Base-by-base conservation (phyloP, 495 filamentous ascomycete genomes). In the Arthonia radiata region DNA sequence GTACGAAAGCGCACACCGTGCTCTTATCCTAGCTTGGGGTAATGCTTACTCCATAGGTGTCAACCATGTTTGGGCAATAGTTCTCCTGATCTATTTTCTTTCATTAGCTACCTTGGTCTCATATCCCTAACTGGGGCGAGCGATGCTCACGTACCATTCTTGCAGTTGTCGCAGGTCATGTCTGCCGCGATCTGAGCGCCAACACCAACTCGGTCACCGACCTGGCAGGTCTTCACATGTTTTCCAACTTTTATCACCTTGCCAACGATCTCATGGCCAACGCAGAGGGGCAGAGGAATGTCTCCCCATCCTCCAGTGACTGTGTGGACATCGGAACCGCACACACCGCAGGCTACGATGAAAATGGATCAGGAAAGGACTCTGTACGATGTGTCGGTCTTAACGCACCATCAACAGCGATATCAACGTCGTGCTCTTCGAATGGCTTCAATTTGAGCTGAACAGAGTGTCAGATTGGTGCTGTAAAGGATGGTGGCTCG, bases 391-490 rank as follows among this genome's bases (percentile, higher is more conserved):
- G 19, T 11, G 6, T 7, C 6, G 6, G 19, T 6, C 19, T 7
- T 7, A 11, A 22, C 11, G 19, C 7, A 22, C 19, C 19, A 22
- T 22, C 19, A 31, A 73, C 63, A 41, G 64, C 59, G 29, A 81
- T 56, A 35, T 81, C 76, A 31, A 81, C 56, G 37, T 81, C 74
- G 49, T 68, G 49, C 25, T 71, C 64, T 23, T 64, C 72, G 33
- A 83, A 80, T 4, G 61, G 57, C 54, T 82, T 86, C 35, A 75
- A 61, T 39, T 67, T 71, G 51, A 76, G 71, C 70, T 78, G 33
- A 17, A 27, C 19, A 13, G 14, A 26, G 12, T 15, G 14, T 25
- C 17, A 29, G 24, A n/a, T 27, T 22, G 25, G 13, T 10, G 14
- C 25, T 15, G 10, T 7, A 6, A 8, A 5, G 6, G 15, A 9